Conservation (phyloP, 805 yeast species). For the Ogataea zsoltii region DNA sequence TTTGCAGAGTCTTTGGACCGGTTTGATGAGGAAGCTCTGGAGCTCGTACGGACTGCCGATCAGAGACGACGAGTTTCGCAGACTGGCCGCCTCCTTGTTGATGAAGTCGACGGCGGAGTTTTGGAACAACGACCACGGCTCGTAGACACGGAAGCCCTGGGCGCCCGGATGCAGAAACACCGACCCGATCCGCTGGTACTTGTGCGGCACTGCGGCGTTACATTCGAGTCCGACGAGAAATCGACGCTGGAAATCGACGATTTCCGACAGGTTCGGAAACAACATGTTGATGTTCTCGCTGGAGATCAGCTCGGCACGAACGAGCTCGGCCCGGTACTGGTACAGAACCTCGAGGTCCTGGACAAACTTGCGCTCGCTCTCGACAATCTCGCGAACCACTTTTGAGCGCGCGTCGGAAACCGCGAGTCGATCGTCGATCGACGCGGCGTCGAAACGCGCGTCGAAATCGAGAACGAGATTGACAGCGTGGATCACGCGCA, state of each 20-base stretch:
- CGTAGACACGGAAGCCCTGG: slow-evolving; percentile 82
- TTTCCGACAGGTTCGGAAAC: slow-evolving; percentile 81
- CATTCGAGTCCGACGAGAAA: slow-evolving; percentile 87
- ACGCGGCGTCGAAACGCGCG: slow-evolving; percentile 9
- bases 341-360: slow-evolving; percentile 81
- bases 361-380: slow-evolving; percentile 90
- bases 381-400: slow-evolving; percentile 80
- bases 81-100: slow-evolving; percentile 56
- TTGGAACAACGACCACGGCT: slow-evolving; percentile 93
- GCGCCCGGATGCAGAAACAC: slow-evolving; percentile 79
- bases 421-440: slow-evolving; percentile 27
- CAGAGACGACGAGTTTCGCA: slow-evolving; percentile 54
- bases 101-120: slow-evolving; percentile 83
- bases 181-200: slow-evolving; percentile 84
- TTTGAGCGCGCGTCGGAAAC: slow-evolving; percentile 64
- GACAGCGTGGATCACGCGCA: slow-evolving; percentile 75
- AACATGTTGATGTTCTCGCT: slow-evolving; percentile 78
- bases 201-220: slow-evolving; percentile 71
- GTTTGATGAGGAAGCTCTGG: slow-evolving; percentile 87
- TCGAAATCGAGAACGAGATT: slow-evolving; percentile 39
- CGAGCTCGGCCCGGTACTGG: slow-evolving; percentile 66
- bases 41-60: slow-evolving; percentile 86
- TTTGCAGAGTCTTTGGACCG: slow-evolving; percentile 94
- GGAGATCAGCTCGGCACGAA: slow-evolving; percentile 64
- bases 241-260: slow-evolving; percentile 90